These are phyloP conservation scores for Hanseniaspora hatyaiensis DNA, from an alignment of 805 yeast genomes.

Conservation along the genomic window DNA sequence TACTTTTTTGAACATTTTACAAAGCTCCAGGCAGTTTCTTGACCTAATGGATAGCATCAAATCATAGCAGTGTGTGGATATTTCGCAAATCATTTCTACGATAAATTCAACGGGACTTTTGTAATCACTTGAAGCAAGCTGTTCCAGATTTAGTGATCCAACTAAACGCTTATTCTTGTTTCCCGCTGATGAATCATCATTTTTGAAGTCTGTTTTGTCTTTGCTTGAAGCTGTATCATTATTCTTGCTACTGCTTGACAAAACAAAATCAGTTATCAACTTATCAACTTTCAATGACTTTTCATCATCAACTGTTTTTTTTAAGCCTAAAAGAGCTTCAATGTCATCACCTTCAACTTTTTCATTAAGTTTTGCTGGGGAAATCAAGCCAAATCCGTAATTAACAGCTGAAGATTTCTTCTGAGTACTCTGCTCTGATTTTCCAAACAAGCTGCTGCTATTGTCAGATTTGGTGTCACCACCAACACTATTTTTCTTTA, in stretches of 20 bases:
- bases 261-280: not conserved
- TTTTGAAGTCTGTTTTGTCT: not conserved
- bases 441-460: not conserved
- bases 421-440: not conserved
- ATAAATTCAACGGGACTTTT: conserved; percentile 45
- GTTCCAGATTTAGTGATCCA: conserved; percentile 39
- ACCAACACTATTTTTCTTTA: not conserved
- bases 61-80: conserved; percentile 51
- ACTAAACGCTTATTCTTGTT: not conserved
- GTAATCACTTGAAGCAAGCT: conserved; percentile 43
- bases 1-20: conserved; percentile 2
- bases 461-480: not conserved
- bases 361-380: conserved; percentile 24
- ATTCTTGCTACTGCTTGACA: not conserved
- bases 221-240: not conserved
- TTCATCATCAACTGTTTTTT: conserved; percentile 16
- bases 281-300: not conserved
- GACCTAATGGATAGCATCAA: conserved; percentile 42
- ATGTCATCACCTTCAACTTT: conserved; percentile 23
- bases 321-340: conserved; percentile 28
- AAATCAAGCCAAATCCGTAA: conserved; percentile 25
- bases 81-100: conserved; percentile 50
- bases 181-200: not conserved
- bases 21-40: conserved; percentile 26
- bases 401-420: not conserved